Conservation (phyloP, 2,329 filamentous ascomycete species). For the Colletotrichum echinochloae region DNA sequence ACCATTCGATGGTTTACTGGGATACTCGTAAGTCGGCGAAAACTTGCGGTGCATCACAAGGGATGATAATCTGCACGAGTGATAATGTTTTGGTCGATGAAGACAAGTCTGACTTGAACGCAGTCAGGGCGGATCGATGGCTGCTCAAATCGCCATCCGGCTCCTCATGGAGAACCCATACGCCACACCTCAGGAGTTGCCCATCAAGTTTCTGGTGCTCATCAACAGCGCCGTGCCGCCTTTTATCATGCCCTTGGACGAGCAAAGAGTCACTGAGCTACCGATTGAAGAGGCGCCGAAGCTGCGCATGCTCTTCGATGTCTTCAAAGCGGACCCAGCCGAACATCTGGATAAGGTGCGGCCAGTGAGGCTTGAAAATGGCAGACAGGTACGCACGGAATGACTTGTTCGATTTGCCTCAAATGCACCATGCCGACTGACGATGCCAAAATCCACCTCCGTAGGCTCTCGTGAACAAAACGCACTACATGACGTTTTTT, state of each 20-base stretch:
- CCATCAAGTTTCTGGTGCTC: constrained; percentile 20
- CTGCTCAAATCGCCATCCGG: constrained; percentile 18
- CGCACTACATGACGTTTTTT: constrained; percentile 10
- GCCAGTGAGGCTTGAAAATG: background rate
- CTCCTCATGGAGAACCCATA: constrained; percentile 17
- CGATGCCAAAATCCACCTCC: background rate
- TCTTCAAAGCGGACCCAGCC: background rate
- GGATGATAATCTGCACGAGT: background rate
- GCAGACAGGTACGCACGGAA: background rate
- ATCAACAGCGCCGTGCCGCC: constrained; percentile 24
- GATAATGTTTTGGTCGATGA: background rate
- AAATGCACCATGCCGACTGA: background rate
- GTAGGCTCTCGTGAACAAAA: background rate
- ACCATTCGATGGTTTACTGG: constrained; percentile 18
- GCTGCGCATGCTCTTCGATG: background rate
- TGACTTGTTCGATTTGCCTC: background rate
- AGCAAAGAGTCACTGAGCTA: background rate
- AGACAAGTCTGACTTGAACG: background rate
- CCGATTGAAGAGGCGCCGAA: background rate
- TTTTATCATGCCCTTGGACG: constrained; percentile 16
- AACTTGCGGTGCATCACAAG: background rate
- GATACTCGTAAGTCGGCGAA: constrained; percentile 1
- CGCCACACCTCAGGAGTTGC: constrained; percentile 16
- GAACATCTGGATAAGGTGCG: background rate
- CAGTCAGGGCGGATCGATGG: background rate